These are phyloP conservation scores for Antitrichia curtipendula DNA, from an alignment of 225 moss, liverwort and hornwort genomes.

Conservation along the genomic window DNA sequence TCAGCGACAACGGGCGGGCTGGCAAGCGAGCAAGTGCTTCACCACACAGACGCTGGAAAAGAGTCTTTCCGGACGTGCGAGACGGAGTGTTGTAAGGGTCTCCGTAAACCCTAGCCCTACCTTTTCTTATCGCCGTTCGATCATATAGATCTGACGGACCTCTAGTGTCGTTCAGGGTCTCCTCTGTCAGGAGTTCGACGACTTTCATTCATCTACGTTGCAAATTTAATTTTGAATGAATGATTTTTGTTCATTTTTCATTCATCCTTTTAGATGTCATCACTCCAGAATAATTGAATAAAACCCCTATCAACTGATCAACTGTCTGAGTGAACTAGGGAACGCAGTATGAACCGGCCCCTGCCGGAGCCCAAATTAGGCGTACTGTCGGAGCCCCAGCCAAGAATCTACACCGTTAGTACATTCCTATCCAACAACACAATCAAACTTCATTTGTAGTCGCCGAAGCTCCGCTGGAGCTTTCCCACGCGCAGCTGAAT, in stretches of 20 bases:
- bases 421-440: neutral
- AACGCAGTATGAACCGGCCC: neutral
- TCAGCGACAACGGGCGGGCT: neutral
- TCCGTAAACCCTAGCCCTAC: neutral
- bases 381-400: neutral
- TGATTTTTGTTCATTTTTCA: too few relatives aligned
- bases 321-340: neutral
- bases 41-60: conserved; percentile 10
- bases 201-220: neutral
- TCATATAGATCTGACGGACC: neutral
- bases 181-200: neutral
- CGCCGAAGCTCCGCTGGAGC: neutral
- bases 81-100: conserved; percentile 1
- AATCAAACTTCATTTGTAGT: neutral
- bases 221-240: neutral
- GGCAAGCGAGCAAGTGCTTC: neutral
- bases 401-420: neutral
- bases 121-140: neutral
- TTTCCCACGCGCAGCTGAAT: neutral
- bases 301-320: neutral
- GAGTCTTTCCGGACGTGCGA: neutral
- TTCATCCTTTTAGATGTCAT: neutral
- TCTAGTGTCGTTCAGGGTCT: neutral
- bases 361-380: neutral
- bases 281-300: neutral